Evolutionary conservation across 139 green algal genomes (phyloP), one percentile per base, ranked within the genome.

Genomic region (Chlorella sp.): DNA sequence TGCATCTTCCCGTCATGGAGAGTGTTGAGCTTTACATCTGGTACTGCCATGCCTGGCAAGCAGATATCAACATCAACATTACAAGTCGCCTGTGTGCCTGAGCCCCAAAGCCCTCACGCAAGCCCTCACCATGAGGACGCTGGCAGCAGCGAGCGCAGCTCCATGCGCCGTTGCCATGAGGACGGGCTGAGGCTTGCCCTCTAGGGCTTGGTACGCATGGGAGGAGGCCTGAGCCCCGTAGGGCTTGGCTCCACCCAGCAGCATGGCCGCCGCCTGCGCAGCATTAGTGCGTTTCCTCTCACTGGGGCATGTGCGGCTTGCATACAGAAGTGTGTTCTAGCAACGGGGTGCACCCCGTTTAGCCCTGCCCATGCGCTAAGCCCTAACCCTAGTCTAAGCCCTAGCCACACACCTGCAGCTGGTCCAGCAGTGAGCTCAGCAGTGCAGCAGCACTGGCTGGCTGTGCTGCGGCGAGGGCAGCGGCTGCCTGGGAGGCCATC

Each of bases 91-190:
- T n/a, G n/a, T n/a, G n/a, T n/a, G n/a, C n/a, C n/a, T n/a, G n/a
- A n/a, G n/a, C n/a, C n/a, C n/a, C n/a, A n/a, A n/a, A n/a, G n/a
- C n/a, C n/a, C n/a, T n/a, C n/a, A n/a, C n/a, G n/a, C n/a, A n/a
- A 55, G 59, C 29, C 35, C 65, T 5, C 0, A 87, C 81, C 1
- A 88, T 81, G 31, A 95, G 72, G 59, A 96, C 73, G 23, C 86
- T 83, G 2, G 87, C 78, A 0, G 75, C 73, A 35, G 80, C 85
- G 35, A 89, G 77, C 26, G 90, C 79, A 69, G 77, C 76, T 35
- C 91, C 91, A 60, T 94, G 83, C 49, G 90, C 75, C 3, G 79
- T 78, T 50, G 93, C 74, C 74, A 92, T 88, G 20, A 72, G 64
- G 6, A 74, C 62, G 1, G 71, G 73, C 31, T 72, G 76, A 1